A percentile compares a stretch with the other conserved stretches of the same genome.
These are phyloP conservation scores for Globisporangium yorkense DNA, from an alignment of 352 stramenopile species.

Conservation along the genomic window DNA sequence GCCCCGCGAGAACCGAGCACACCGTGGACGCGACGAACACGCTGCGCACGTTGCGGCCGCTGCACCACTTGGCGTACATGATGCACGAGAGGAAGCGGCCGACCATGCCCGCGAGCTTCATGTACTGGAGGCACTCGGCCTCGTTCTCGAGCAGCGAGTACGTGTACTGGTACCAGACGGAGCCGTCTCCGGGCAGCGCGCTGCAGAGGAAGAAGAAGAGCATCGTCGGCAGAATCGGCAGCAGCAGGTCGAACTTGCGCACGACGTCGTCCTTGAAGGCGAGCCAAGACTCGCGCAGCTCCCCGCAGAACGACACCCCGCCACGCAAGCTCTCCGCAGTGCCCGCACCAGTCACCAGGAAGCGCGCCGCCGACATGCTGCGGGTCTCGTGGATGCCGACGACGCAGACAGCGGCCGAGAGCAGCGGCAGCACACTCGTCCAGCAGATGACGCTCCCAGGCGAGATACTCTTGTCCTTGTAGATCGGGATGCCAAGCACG, in stretches of 20 bases:
- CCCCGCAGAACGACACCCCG: slow-evolving; percentile 11
- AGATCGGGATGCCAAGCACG: slow-evolving; percentile 60
- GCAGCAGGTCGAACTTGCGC: slow-evolving; percentile 40
- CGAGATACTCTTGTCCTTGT: slow-evolving; percentile 42
- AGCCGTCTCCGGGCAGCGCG: slow-evolving; percentile 54
- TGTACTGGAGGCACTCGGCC: slow-evolving; percentile 71
- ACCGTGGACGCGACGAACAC: slow-evolving; percentile 76
- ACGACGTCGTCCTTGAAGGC: slow-evolving; percentile 41
- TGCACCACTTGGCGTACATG: slow-evolving; percentile 67
- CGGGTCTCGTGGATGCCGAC: slow-evolving; percentile 40
- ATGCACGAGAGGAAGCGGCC: slow-evolving; percentile 67
- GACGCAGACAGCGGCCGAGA: slow-evolving; percentile 42
- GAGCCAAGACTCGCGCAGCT: slow-evolving; percentile 23
- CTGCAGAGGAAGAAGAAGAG: slow-evolving; percentile 82
- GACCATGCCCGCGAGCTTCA: slow-evolving; percentile 57
- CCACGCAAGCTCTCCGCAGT: neutral
- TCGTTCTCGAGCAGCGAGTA: slow-evolving; percentile 50
- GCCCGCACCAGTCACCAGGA: neutral
- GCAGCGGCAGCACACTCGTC: slow-evolving; percentile 49
- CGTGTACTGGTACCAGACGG: slow-evolving; percentile 81
- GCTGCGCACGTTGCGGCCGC: slow-evolving; percentile 51
- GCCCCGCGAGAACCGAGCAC: slow-evolving; percentile 49
- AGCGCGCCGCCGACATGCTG: neutral
- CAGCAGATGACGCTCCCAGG: slow-evolving; percentile 56
- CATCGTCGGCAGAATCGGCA: slow-evolving; percentile 60